phyloP scores from a whole-genome alignment of 495 filamentous ascomycete genomes.

The Symbiotaphrina buchneri region DNA sequence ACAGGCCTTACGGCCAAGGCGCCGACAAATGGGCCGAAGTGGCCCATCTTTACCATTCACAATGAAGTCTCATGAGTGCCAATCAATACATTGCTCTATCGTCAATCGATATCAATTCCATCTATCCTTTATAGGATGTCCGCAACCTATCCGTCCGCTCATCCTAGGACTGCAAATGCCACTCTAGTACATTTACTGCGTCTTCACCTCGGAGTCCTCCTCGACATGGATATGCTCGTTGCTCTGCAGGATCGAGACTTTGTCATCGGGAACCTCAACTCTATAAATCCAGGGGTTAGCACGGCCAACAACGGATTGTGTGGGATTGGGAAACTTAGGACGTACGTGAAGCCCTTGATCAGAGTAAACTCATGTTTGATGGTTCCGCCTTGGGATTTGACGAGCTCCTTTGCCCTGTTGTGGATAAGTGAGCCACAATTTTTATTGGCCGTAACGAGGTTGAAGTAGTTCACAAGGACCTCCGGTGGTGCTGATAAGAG shows the following conservation, averaged over 20 bases:
- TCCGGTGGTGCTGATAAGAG: no score
- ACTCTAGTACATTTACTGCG: conserved; percentile 28
- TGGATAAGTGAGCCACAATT: neutral
- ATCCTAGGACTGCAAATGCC: no score
- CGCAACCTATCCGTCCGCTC: no score
- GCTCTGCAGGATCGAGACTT: conserved; percentile 32
- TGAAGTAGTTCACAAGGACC: no score
- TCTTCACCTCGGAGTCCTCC: conserved; percentile 42
- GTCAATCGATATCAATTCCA: no score
- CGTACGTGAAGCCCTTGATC: conserved; percentile 84
- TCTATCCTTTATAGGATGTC: no score
- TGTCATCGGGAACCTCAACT: conserved; percentile 47
- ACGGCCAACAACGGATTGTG: neutral
- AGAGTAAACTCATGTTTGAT: conserved; percentile 66
- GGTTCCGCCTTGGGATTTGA: conserved; percentile 46
- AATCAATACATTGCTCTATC: no score
- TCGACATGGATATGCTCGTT: conserved; percentile 61
- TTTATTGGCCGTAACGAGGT: no score
- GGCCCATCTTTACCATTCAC: no score
- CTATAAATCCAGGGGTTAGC: conserved; percentile 17
- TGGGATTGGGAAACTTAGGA: neutral
- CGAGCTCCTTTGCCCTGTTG: conserved; percentile 47
- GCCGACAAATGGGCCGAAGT: no score
- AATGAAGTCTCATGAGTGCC: no score
- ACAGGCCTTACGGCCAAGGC: no score